These are phyloP conservation scores for Solanum medicagineum DNA, from an alignment of 257 asterid species.

Conservation along the genomic window DNA sequence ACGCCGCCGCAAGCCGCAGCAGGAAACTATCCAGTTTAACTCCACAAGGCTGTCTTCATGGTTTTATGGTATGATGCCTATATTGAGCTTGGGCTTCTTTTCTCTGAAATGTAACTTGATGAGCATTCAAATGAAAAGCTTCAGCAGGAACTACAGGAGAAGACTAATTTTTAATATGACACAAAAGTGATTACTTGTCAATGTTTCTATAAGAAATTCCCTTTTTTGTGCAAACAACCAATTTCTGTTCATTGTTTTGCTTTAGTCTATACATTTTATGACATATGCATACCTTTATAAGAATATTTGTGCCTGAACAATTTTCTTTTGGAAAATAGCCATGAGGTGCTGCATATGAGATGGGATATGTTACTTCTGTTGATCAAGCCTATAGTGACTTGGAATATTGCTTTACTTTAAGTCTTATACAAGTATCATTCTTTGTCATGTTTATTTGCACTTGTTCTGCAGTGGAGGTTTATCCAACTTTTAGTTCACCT, in stretches of 20 bases:
- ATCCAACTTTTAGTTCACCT: not conserved
- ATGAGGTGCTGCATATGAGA: not conserved
- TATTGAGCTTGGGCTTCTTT: not conserved
- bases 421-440: not conserved
- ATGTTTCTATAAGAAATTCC: not conserved
- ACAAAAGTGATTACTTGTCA: not conserved
- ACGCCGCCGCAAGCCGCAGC: conserved; percentile 85
- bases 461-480: not conserved
- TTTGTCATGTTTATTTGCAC: not conserved
- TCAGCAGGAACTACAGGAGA: not conserved
- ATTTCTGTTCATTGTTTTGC: not conserved
- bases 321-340: not conserved
- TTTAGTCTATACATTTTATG: not conserved
- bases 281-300: not conserved
- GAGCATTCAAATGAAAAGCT: not conserved
- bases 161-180: not conserved
- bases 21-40: conserved; percentile 45
- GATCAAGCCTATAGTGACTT: not conserved
- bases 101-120: not conserved
- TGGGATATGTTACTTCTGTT: not conserved
- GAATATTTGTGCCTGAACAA: not conserved
- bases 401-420: not conserved
- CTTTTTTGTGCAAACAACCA: not conserved
- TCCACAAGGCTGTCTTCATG: conserved; percentile 45
- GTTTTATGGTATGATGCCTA: conserved; percentile 39